Percentiles rank a stretch among this genome's conserved stretches.
Evolutionary conservation across 768 basidiomycete genomes (phyloP).

Genomic region (Russula vinacea): DNA sequence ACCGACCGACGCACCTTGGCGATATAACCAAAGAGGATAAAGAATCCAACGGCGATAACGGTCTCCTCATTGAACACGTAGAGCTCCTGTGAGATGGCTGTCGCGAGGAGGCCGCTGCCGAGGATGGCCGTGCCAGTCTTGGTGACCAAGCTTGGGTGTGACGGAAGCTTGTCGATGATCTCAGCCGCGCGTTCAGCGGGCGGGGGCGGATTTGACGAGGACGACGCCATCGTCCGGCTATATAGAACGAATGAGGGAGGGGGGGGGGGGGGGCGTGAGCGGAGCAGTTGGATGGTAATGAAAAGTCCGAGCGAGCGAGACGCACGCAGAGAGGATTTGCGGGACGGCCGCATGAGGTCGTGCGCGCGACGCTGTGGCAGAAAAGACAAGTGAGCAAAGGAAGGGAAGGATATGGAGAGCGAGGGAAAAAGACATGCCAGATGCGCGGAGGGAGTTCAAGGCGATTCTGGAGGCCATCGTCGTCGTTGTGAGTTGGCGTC

Average conservation of each 20-base stretch:
- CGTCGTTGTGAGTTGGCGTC: conserved; percentile 21
- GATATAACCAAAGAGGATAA: conserved; percentile 78
- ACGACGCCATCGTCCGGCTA: conserved; percentile 37
- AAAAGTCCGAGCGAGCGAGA: conserved; percentile 30
- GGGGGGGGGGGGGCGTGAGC: not conserved
- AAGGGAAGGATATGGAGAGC: not conserved
- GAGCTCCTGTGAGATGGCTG: conserved; percentile 94
- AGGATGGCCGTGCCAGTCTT: conserved; percentile 93
- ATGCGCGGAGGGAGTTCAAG: conserved; percentile 31
- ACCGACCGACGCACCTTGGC: conserved; percentile 56
- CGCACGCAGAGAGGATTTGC: conserved; percentile 49
- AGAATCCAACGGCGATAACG: conserved; percentile 78
- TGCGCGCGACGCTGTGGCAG: conserved; percentile 28
- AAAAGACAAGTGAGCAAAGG: no score
- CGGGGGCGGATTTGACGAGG: conserved; percentile 51
- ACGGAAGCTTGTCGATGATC: conserved; percentile 83
- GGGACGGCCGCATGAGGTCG: conserved; percentile 44
- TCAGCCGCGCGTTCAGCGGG: conserved; percentile 86
- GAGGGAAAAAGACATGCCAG: conserved; percentile 25
- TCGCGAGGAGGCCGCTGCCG: conserved; percentile 81
- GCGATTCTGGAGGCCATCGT: conserved; percentile 36
- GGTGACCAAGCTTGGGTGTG: conserved; percentile 82
- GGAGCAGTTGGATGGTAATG: not conserved
- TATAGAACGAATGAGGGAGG: not conserved
- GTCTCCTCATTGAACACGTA: conserved; percentile 98